Evolutionary conservation across 805 yeast genomes (phyloP).

Genomic region (Clavispora vitiphila): DNA sequence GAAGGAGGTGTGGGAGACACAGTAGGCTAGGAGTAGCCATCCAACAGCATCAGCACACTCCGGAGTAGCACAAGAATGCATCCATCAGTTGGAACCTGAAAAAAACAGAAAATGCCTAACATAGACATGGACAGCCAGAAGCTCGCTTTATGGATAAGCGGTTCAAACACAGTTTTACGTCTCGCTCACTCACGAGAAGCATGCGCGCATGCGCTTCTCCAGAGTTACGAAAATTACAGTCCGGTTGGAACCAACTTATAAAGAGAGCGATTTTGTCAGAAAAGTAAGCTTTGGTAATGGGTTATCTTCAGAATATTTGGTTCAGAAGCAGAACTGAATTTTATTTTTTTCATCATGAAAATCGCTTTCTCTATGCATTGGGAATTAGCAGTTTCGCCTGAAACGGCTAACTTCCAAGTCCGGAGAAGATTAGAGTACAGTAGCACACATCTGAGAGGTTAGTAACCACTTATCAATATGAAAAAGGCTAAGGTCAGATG

Average conservation of each 20-base stretch:
- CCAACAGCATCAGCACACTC: no score
- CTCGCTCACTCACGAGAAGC: no score
- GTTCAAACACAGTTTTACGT: no score
- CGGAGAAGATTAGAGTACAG: neutral
- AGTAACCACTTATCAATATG: neutral
- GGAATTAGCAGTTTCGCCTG: constrained; percentile 12
- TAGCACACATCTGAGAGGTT: constrained; percentile 1
- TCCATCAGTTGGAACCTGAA: no score
- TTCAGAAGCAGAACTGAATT: constrained; percentile 98
- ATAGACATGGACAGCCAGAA: no score
- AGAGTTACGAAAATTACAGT: neutral
- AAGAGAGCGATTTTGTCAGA: constrained; percentile 26
- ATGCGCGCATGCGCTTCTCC: no score
- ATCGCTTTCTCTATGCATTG: constrained; percentile 5
- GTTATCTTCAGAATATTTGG: constrained; percentile 69
- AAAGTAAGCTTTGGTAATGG: constrained; percentile 56
- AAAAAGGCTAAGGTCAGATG: constrained; percentile 61
- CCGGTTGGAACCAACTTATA: neutral
- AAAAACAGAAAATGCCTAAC: no score
- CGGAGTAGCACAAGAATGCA: no score
- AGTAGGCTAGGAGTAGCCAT: no score
- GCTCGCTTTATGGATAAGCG: no score
- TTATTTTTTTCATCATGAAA: constrained; percentile 56
- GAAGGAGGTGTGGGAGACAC: no score
- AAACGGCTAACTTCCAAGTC: constrained; percentile 6